phyloP scores from a whole-genome alignment of 2,329 filamentous ascomycete genomes.

The Alternaria gaisen region DNA sequence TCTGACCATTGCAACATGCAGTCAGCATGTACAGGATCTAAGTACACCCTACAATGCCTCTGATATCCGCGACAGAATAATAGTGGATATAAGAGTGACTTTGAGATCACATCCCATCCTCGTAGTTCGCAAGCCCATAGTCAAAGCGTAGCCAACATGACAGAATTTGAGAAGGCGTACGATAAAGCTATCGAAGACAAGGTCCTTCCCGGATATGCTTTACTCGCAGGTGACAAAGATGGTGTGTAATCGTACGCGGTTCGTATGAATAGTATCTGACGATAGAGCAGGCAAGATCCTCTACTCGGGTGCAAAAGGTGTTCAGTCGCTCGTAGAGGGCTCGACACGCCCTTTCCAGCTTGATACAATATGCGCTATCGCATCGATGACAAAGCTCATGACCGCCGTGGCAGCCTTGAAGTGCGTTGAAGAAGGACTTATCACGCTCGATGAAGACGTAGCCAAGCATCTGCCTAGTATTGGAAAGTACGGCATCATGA shows the following conservation, averaged over 20 bases:
- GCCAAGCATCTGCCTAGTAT: constrained; percentile 36
- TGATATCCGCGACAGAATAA: neutral
- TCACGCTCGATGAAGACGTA: constrained; percentile 30
- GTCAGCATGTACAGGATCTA: neutral
- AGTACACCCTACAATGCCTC: neutral
- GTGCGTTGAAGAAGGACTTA: constrained; percentile 33
- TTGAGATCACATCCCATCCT: neutral
- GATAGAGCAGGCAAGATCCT: neutral
- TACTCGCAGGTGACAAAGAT: constrained; percentile 14
- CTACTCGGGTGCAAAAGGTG: constrained; percentile 13
- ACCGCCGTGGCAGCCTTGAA: constrained; percentile 32
- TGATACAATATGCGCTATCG: constrained; percentile 56
- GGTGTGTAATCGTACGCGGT: neutral
- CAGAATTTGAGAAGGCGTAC: constrained; percentile 9
- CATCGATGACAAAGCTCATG: constrained; percentile 49
- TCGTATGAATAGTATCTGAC: neutral
- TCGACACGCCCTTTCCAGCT: constrained; percentile 13
- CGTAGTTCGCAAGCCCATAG: neutral
- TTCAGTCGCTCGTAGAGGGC: constrained; percentile 9
- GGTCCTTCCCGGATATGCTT: constrained; percentile 13
- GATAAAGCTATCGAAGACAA: constrained; percentile 4
- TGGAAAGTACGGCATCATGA: constrained; percentile 46
- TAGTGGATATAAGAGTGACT: neutral
- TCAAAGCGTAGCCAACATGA: neutral
- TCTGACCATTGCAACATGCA: neutral